Percentiles rank a stretch among this genome's conserved stretches.
Evolutionary conservation across 345 rosid species (phyloP).

Genomic region (Erodium maritimum): DNA sequence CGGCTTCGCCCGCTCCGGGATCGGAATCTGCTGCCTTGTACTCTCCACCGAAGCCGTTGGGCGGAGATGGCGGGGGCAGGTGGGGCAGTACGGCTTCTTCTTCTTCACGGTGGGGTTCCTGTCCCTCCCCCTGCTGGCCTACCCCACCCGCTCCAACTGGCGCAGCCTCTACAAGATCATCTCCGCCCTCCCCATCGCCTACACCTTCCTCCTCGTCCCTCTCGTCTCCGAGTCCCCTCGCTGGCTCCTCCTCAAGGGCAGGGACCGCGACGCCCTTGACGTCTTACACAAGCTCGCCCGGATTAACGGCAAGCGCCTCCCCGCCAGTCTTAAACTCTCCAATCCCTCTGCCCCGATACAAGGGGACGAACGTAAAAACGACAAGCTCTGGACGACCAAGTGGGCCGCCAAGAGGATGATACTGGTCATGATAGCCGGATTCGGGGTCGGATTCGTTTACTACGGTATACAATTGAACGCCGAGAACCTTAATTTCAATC

Average conservation of each 20-base stretch:
- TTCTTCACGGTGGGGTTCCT: constrained; percentile 59
- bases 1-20: constrained; percentile 50
- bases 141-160: constrained; percentile 44
- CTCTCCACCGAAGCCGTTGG: constrained; percentile 61
- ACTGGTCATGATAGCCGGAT: constrained; percentile 42
- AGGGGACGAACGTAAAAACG: constrained; percentile 4
- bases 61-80: constrained; percentile 63
- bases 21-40: constrained; percentile 61
- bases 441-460: constrained; percentile 61
- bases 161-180: constrained; percentile 35
- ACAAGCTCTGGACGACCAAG: constrained; percentile 41
- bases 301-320: constrained; percentile 41
- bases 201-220: constrained; percentile 30
- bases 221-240: constrained; percentile 68
- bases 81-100: constrained; percentile 68
- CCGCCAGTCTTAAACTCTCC: constrained; percentile 22
- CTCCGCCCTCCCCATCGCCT: constrained; percentile 39
- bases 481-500: constrained; percentile 56
- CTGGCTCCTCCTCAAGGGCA: constrained; percentile 52
- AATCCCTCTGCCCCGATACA: constrained; percentile 28
- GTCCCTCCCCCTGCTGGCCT: constrained; percentile 54
- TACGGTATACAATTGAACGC: constrained; percentile 65
- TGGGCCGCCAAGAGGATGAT: constrained; percentile 57
- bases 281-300: constrained; percentile 31
- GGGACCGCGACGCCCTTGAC: constrained; percentile 38